Base-by-base conservation (phyloP, 305 asterid species). In the Fraxinus ornus region DNA sequence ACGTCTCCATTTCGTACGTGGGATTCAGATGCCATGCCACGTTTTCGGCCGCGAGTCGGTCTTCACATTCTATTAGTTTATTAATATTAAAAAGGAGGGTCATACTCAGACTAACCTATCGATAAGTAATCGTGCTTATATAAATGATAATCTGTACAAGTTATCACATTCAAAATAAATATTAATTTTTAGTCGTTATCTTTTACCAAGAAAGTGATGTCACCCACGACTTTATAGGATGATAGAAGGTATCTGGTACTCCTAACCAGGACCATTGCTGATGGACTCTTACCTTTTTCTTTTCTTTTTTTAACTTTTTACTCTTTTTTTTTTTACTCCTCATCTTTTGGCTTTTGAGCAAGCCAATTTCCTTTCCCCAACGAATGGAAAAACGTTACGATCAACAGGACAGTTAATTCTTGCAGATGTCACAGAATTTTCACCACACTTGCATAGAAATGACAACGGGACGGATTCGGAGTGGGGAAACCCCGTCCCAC, bases 81-180 rank as follows among this genome's bases (percentile, higher is more conserved):
- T 62, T 22, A 21, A 62, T 62, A 21, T 24, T 64, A 24, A 24
- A 62, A 62, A 9, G 30, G 5, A 1, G 7, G 5, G 15, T 64
- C 35, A 64, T 64, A 64, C 3, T 4, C 13, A 1, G 0, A 0
- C 0, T 3, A 26, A 5, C 32, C 1, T 55, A 26, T 24, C n/a
- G 73, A 64, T 24, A 64, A 9, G 73, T 1, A 0, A 0, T 0
- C 0, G 0, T 0, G 4, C 10, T 64, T 64, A 22, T 26, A 64
- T 62, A 0, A 1, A 22, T 8, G 35, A 64, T 9, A 64, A 9
- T 17, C 4, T 0, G 0, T 0, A 0, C 0, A 0, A 19, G 7
- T 6, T 55, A n/a, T 52, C 64, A 52, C 7, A 13, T 12, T 1
- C 60, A 49, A 49, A 49, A 3, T 49, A 49, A 6, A 17, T 19